A percentile compares a stretch with the other conserved stretches of the same genome.
These are phyloP conservation scores for Glonium stellatum DNA, from an alignment of 495 filamentous ascomycete species.

Conservation along the genomic window DNA sequence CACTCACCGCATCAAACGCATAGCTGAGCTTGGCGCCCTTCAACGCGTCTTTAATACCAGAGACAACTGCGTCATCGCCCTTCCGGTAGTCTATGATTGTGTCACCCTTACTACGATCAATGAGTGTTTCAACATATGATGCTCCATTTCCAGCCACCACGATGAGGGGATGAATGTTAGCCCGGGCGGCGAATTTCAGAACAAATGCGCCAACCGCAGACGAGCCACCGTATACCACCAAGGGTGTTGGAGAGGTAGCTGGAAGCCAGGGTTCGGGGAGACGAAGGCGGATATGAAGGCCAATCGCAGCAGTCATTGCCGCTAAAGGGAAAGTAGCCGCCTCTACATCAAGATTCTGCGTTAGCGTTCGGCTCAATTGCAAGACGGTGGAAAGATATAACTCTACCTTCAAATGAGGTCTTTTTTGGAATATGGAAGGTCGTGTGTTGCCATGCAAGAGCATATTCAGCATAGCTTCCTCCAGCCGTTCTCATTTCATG, in stretches of 20 bases:
- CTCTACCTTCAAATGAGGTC: conserved; percentile 57
- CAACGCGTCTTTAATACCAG: conserved; percentile 45
- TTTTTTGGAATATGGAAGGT: conserved; percentile 63
- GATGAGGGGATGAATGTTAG: conserved; percentile 70
- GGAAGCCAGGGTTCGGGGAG: conserved; percentile 61
- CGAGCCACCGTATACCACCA: conserved; percentile 63
- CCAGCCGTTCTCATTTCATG: conserved; percentile 51
- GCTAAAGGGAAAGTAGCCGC: conserved; percentile 66
- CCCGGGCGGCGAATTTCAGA: conserved; percentile 57
- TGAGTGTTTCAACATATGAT: conserved; percentile 50
- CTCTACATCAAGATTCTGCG: conserved; percentile 37
- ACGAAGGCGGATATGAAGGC: conserved; percentile 50
- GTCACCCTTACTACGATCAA: conserved; percentile 62
- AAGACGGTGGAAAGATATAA: not conserved
- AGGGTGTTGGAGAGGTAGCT: conserved; percentile 37
- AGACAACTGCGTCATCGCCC: conserved; percentile 49
- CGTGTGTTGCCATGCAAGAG: conserved; percentile 54
- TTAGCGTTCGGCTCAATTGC: not conserved
- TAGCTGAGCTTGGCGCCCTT: conserved; percentile 35
- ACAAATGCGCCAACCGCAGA: conserved; percentile 62
- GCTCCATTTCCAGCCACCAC: conserved; percentile 56
- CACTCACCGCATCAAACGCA: conserved; percentile 55
- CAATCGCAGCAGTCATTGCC: conserved; percentile 65
- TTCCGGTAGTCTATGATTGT: conserved; percentile 63
- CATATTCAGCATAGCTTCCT: conserved; percentile 67